Base-by-base conservation (phyloP, 495 filamentous ascomycete species). In the Tuber microsphaerosporum region DNA sequence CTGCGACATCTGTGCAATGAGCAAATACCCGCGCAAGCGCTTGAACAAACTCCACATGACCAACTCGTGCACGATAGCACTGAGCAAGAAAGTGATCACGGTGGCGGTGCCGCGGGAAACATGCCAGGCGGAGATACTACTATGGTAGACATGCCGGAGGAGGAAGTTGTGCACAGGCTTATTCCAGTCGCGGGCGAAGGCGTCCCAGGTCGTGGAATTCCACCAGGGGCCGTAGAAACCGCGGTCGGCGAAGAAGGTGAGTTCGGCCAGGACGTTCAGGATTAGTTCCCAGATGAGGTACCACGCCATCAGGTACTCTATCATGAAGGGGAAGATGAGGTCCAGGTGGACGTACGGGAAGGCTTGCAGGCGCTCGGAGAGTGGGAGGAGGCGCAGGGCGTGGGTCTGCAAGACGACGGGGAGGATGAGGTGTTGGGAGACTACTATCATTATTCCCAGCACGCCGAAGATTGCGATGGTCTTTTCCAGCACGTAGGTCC, bases 201-300 rank as follows among this genome's bases (percentile, higher is more conserved):
- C 19, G 70, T 84, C 79, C 79, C 85, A 85, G 17, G 84, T 84
- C 22, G 83, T 82, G 41, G 83, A 84, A 73, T 90, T 90, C 89
- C 89, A 90, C 91, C 92, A 94, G 76, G 89, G 89, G 51, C 89
- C 89, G 81, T 93, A 93, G 84, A 93, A 93, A 70, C 88, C 88
- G 69, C 92, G 89, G 82, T 93, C 91, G n/a, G 91, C 91, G 81
- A 93, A 93, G 51, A 84, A 83, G 1, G 90, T 92, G 72, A 93
- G 81, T 81, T 93, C 91, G 7, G 90, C 91, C 7, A 93, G 83
- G 51, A 92, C 87, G 84, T 93, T 93, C 72, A 93, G 88, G 71
- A 92, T 88, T 71, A 90, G 90, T 84, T 93, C 91, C 91, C 91
- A 93, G 80, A 93, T 92, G 41, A 93, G 86, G 81, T 92, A 93